Conservation (phyloP, 169 alveolate genomes). For the Cryptosporidium andersoni region DNA sequence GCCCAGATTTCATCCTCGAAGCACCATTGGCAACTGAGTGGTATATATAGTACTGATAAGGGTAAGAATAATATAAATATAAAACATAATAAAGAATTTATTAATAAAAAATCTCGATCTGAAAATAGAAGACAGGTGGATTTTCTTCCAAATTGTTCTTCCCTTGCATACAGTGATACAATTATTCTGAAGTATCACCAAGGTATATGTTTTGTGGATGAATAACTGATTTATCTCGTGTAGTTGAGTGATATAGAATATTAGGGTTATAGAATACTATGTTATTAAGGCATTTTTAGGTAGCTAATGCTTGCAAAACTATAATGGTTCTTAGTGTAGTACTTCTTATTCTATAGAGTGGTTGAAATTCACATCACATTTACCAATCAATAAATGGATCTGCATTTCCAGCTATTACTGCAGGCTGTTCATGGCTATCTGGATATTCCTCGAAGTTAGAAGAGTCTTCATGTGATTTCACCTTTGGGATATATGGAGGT, state of each 20-base stretch:
- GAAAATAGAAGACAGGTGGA: not conserved
- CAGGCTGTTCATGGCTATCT: slow-evolving; percentile 84
- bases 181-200: slow-evolving; percentile 47
- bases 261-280: no score
- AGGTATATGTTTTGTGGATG: slow-evolving; percentile 66
- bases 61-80: not conserved
- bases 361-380: no score
- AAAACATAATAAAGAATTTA: no score
- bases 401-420: slow-evolving; percentile 80
- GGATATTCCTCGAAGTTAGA: slow-evolving; percentile 86
- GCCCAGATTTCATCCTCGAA: not conserved
- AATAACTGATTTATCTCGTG: slow-evolving; percentile 7
- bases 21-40: not conserved
- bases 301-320: no score
- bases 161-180: slow-evolving; percentile 30
- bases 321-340: no score
- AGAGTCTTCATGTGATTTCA: slow-evolving; percentile 77
- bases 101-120: no score
- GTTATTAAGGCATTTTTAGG: no score
- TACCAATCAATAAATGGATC: slow-evolving; percentile 90
- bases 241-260: not conserved
- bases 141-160: slow-evolving; percentile 37
- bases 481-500: slow-evolving; percentile 86
- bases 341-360: no score
- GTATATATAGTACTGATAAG: not conserved